These are phyloP conservation scores for Calonectria henricotiae DNA, from an alignment of 2,329 filamentous ascomycete species.

Conservation along the genomic window DNA sequence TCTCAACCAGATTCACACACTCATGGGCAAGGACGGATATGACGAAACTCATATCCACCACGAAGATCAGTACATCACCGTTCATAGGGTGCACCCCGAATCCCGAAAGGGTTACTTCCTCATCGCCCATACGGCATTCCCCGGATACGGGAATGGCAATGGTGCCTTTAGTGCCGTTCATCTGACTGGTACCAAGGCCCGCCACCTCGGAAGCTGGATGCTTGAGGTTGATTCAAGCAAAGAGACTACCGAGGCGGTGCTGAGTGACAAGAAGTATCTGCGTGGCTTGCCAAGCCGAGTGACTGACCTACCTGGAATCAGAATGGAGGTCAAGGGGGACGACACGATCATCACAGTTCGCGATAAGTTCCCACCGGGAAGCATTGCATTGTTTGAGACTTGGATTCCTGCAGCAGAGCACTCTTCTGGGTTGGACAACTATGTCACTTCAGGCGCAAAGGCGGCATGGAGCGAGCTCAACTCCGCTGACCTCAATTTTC, in stretches of 20 bases:
- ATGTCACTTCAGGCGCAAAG: conserved; percentile 86
- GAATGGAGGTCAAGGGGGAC: conserved; percentile 79
- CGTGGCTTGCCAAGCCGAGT: conserved; percentile 89
- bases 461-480: conserved; percentile 83
- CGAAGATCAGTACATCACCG: conserved; percentile 95
- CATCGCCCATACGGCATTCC: conserved; percentile 96
- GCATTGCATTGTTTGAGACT: conserved; percentile 95
- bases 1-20: conserved; percentile 92
- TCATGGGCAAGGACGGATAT: conserved; percentile 96
- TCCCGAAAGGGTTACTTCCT: conserved; percentile 95
- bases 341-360: conserved; percentile 87
- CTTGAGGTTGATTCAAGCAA: conserved; percentile 88
- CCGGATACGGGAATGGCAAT: conserved; percentile 89
- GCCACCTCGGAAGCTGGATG: conserved; percentile 91
- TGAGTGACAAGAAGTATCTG: conserved; percentile 80
- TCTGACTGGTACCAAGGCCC: conserved; percentile 87
- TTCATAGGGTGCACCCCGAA: conserved; percentile 93
- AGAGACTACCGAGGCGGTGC: conserved; percentile 76
- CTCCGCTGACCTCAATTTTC: conserved; percentile 89
- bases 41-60: conserved; percentile 98
- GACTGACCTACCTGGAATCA: conserved; percentile 80
- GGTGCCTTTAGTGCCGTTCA: conserved; percentile 85
- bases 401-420: conserved; percentile 94
- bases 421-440: conserved; percentile 86
- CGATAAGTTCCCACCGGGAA: conserved; percentile 91